Conservation (phyloP, 306 rosid genomes). For the Abrus precatorius region DNA sequence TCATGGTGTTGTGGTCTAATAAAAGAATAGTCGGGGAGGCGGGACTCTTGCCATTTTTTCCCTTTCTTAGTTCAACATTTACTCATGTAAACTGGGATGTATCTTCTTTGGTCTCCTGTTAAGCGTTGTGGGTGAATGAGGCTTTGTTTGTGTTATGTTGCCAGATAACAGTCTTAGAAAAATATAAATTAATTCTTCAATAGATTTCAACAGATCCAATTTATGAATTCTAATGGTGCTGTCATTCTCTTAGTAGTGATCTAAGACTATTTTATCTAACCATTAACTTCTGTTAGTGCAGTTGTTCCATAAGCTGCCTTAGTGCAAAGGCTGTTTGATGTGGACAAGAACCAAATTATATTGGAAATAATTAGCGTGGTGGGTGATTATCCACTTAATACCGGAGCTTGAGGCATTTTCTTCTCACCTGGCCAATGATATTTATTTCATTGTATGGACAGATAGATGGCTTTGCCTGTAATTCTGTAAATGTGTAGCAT, state of each 20-base stretch:
- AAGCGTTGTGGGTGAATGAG: background rate
- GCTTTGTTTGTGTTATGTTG: background rate
- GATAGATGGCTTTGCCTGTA: constrained; percentile 31
- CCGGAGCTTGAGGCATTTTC: constrained; percentile 35
- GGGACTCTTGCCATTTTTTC: background rate
- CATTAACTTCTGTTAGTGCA: constrained; percentile 47
- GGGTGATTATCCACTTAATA: constrained; percentile 33
- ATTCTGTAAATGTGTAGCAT: constrained; percentile 30
- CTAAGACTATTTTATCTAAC: constrained; percentile 28
- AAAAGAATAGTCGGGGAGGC: too few species aligned
- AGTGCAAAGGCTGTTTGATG: constrained; percentile 30
- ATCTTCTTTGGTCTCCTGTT: background rate
- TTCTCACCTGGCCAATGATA: constrained; percentile 13
- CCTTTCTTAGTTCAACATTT: constrained; percentile 7
- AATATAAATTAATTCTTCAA: background rate
- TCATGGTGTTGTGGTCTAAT: background rate
- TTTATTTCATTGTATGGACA: constrained; percentile 17
- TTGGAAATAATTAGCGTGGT: constrained; percentile 32
- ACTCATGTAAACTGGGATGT: constrained; percentile 16
- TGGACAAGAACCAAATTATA: constrained; percentile 35
- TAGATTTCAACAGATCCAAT: background rate
- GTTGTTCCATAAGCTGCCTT: constrained; percentile 41
- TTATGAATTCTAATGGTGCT: background rate
- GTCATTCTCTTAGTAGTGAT: constrained; percentile 6
- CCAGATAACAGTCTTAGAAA: background rate